These are phyloP conservation scores for Hypoxylon crocopeplum DNA, from an alignment of 495 filamentous ascomycete genomes.

Conservation along the genomic window DNA sequence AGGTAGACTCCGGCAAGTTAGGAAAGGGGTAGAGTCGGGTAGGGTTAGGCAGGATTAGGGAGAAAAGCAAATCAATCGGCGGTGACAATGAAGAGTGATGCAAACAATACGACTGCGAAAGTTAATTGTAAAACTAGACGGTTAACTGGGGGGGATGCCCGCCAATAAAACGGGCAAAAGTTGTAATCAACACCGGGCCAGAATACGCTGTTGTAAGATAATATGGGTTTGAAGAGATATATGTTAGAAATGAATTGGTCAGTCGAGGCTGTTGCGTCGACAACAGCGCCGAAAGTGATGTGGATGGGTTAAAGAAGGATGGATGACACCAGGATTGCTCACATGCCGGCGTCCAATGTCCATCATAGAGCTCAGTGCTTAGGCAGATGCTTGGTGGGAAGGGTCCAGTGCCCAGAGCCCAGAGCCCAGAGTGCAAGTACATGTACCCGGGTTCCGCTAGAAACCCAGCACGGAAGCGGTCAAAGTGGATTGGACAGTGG, in stretches of 20 bases:
- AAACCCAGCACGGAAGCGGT: slow-evolving; percentile 32
- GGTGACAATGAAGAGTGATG: slow-evolving; percentile 34
- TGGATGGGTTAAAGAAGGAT: slow-evolving; percentile 24
- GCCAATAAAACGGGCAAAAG: slow-evolving; percentile 25
- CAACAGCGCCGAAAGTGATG: slow-evolving; percentile 14
- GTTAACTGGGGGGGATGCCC: background rate
- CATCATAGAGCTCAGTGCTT: slow-evolving; percentile 1
- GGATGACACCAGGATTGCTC: slow-evolving; percentile 23
- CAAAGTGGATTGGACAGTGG: slow-evolving; percentile 21
- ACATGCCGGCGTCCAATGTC: slow-evolving; percentile 31
- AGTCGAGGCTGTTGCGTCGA: slow-evolving; percentile 13
- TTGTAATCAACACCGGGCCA: background rate
- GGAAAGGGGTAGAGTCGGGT: slow-evolving; percentile 3
- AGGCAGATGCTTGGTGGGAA: too few species aligned
- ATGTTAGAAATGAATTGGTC: slow-evolving; percentile 12
- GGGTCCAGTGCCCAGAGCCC: too few species aligned
- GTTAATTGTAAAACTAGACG: slow-evolving; percentile 8
- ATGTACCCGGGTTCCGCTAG: too few species aligned
- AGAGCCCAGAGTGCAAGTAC: too few species aligned
- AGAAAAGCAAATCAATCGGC: slow-evolving; percentile 27
- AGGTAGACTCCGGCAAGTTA: slow-evolving; percentile 42
- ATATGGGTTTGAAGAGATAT: slow-evolving; percentile 16
- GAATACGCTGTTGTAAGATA: slow-evolving; percentile 10
- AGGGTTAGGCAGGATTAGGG: slow-evolving; percentile 20
- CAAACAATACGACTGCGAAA: slow-evolving; percentile 29